Conservation (phyloP, 306 rosid species). For the Oemleria cerasiformis region DNA sequence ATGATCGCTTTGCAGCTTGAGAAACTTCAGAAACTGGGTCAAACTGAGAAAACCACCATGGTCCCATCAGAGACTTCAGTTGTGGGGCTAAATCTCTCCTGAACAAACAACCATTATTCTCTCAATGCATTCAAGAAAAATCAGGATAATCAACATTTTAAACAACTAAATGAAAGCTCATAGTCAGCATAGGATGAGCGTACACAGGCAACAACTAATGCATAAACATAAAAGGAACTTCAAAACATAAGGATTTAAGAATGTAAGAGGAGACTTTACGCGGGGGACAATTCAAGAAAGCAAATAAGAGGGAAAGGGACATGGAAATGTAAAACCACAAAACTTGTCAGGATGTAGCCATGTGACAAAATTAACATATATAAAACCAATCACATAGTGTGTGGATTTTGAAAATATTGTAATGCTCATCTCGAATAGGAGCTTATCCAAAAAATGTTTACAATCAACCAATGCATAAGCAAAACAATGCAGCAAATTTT, state of each 20-base stretch:
- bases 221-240: neutral
- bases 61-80: slow-evolving; percentile 91
- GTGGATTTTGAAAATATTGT: slow-evolving; percentile 7
- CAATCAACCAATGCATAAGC: slow-evolving; percentile 20
- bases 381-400: neutral
- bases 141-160: neutral
- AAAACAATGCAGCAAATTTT: slow-evolving; percentile 13
- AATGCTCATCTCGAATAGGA: neutral
- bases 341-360: neutral
- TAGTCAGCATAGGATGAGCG: slow-evolving; percentile 3
- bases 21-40: slow-evolving; percentile 89
- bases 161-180: neutral
- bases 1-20: slow-evolving; percentile 85
- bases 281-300: neutral
- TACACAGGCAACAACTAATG: slow-evolving; percentile 6
- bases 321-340: neutral
- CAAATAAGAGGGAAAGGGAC: neutral
- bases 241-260: neutral
- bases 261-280: neutral
- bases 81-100: slow-evolving; percentile 97
- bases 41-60: slow-evolving; percentile 99
- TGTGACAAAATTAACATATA: neutral
- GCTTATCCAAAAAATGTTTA: slow-evolving; percentile 20
- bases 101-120: slow-evolving; percentile 23
- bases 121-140: slow-evolving; percentile 11